These are phyloP conservation scores for Pistacia atlantica DNA, from an alignment of 345 rosid species.

Conservation along the genomic window DNA sequence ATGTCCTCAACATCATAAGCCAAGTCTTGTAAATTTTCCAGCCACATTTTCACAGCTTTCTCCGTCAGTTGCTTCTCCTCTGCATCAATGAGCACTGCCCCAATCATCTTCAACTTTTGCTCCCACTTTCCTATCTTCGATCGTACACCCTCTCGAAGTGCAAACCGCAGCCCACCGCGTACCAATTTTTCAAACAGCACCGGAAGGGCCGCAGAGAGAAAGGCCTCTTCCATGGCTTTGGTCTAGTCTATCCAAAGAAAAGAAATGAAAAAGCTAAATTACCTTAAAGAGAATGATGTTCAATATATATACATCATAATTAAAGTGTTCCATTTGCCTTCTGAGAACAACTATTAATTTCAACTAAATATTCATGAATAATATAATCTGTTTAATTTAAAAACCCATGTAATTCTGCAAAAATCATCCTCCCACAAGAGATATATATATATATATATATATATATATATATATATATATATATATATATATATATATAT, in stretches of 20 bases:
- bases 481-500: too few species aligned
- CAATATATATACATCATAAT: too few species aligned
- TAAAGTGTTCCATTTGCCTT: too few species aligned
- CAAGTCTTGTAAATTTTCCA: constrained; percentile 7
- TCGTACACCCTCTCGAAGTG: neutral
- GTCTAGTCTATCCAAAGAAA: neutral
- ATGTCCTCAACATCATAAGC: constrained; percentile 13
- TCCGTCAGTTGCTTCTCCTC: constrained; percentile 10
- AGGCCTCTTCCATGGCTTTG: neutral
- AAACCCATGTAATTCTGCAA: too few species aligned
- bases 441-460: too few species aligned
- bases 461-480: too few species aligned
- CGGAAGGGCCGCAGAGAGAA: neutral
- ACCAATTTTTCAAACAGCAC: neutral
- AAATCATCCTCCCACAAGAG: too few species aligned
- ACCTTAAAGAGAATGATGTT: too few species aligned
- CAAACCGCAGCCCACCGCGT: neutral
- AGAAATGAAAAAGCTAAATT: too few species aligned
- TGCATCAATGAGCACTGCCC: neutral
- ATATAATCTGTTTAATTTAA: too few species aligned
- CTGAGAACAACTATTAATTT: too few species aligned
- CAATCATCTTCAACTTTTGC: neutral
- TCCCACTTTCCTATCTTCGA: neutral
- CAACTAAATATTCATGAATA: too few species aligned
- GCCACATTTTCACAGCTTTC: neutral